Evolutionary conservation across 1,284 basidiomycete species (phyloP).

Genomic region (Prillingera fragicola): DNA sequence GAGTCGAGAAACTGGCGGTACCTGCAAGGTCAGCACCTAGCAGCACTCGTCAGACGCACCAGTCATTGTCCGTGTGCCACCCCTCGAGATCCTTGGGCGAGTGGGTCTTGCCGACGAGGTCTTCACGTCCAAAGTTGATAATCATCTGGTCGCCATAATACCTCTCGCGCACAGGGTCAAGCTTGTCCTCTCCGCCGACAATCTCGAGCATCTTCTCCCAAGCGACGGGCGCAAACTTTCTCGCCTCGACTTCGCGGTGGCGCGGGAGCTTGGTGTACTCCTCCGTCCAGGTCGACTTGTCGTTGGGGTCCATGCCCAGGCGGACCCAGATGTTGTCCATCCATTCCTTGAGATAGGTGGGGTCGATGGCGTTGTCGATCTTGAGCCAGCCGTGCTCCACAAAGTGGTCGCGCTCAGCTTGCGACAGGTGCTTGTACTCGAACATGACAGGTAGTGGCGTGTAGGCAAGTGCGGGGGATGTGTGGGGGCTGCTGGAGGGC

Average conservation of each 20-base stretch:
- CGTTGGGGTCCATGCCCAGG: conserved; percentile 31
- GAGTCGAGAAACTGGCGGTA: conserved; percentile 34
- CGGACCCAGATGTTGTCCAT: conserved; percentile 33
- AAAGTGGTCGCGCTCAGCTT: conserved; percentile 26
- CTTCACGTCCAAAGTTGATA: conserved; percentile 28
- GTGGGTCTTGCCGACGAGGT: conserved; percentile 7
- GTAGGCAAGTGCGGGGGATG: too few relatives aligned
- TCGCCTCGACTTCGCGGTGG: conserved; percentile 24
- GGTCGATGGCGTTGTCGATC: conserved; percentile 28
- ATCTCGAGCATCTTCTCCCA: conserved; percentile 34
- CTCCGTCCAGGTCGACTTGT: conserved; percentile 38
- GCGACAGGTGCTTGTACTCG: conserved; percentile 20
- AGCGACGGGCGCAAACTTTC: conserved; percentile 28
- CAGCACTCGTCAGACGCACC: conserved; percentile 12
- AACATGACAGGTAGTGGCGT: neutral
- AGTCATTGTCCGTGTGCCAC: conserved; percentile 36
- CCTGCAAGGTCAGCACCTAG: conserved; percentile 1
- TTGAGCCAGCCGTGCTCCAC: conserved; percentile 36
- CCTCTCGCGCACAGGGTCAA: conserved; percentile 28
- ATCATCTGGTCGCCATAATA: conserved; percentile 37
- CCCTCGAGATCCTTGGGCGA: conserved; percentile 9
- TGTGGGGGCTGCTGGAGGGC: too few relatives aligned
- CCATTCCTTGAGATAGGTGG: conserved; percentile 23
- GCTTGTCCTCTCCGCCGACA: conserved; percentile 30
- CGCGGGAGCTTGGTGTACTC: conserved; percentile 33